phyloP scores from a whole-genome alignment of 768 basidiomycete genomes.

The Boletellus sp. region DNA sequence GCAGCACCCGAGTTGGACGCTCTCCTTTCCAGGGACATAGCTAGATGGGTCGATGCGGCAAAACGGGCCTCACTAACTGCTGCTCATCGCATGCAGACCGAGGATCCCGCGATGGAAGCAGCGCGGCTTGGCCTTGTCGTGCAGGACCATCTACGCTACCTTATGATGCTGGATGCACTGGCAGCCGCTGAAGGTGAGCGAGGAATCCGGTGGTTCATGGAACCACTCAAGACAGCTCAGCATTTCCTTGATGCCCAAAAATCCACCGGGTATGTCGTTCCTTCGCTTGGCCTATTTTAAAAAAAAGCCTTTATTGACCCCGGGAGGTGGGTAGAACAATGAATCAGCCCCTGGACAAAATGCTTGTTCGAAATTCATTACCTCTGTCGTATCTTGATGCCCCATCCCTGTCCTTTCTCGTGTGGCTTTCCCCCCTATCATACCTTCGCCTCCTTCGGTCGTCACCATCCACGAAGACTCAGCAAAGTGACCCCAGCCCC shows the following conservation, averaged over 20 bases:
- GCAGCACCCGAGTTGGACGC: slow-evolving; percentile 49
- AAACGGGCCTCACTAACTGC: slow-evolving; percentile 21
- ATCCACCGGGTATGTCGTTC: slow-evolving; percentile 13
- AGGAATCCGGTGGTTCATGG: slow-evolving; percentile 74
- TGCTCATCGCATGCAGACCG: slow-evolving; percentile 33
- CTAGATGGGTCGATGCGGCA: slow-evolving; percentile 52
- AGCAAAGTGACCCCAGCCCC: slow-evolving; percentile 15
- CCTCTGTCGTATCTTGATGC: slow-evolving; percentile 69
- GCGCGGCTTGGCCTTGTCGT: slow-evolving; percentile 46
- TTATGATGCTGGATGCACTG: slow-evolving; percentile 69
- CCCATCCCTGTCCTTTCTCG: slow-evolving; percentile 70
- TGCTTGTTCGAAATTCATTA: slow-evolving; percentile 50
- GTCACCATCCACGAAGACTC: slow-evolving; percentile 16
- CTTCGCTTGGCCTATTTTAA: not conserved
- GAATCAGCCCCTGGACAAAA: slow-evolving; percentile 59
- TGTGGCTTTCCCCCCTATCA: slow-evolving; percentile 62
- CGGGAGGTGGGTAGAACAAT: slow-evolving; percentile 34
- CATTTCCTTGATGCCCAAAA: slow-evolving; percentile 18
- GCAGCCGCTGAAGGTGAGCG: slow-evolving; percentile 53
- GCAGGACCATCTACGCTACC: slow-evolving; percentile 56
- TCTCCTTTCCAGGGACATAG: slow-evolving; percentile 55
- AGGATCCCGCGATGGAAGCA: slow-evolving; percentile 49
- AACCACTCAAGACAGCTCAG: slow-evolving; percentile 27
- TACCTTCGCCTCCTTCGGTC: slow-evolving; percentile 61
- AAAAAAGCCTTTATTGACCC: not conserved